A percentile compares a stretch with the other conserved stretches of the same genome.
Conservation (phyloP, 2,329 filamentous ascomycete genomes). For the Mariannaea elegans region DNA sequence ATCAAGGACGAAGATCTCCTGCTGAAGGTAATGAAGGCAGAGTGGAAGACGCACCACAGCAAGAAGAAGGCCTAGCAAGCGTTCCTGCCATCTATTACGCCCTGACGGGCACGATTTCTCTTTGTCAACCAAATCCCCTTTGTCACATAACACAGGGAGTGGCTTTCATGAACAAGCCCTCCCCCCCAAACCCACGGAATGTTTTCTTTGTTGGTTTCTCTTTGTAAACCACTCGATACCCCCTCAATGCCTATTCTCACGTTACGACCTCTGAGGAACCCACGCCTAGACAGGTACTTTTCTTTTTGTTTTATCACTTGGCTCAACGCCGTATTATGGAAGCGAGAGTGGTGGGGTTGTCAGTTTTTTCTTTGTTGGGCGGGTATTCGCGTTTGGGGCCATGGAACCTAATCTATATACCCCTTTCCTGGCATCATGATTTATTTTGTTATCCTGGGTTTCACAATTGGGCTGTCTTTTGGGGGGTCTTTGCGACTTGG, state of each 20-base stretch:
- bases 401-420: conserved; percentile 42
- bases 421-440: conserved; percentile 36
- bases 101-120: conserved; percentile 24
- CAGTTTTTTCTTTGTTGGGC: conserved; percentile 23
- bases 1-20: conserved; percentile 93
- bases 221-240: conserved; percentile 39
- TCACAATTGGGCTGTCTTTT: conserved; percentile 17
- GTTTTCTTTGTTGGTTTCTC: conserved; percentile 27
- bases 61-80: conserved; percentile 53
- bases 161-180: conserved; percentile 33
- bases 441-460: conserved; percentile 26
- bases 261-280: conserved; percentile 34
- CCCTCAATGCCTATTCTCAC: conserved; percentile 22
- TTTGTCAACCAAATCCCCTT: conserved; percentile 29
- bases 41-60: conserved; percentile 76
- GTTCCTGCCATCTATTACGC: conserved; percentile 36
- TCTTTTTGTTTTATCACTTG: conserved; percentile 29
- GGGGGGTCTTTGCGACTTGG: conserved; percentile 21
- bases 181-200: conserved; percentile 14
- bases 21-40: conserved; percentile 87
- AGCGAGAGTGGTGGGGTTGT: conserved; percentile 33
- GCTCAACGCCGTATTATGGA: conserved; percentile 31
- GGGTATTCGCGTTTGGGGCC: conserved; percentile 34
- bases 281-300: conserved; percentile 37
- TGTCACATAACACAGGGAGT: conserved; percentile 28